phyloP scores from a whole-genome alignment of 78 protist genomes.

The slime mould (Dictyostelium discoideum) region DNA sequence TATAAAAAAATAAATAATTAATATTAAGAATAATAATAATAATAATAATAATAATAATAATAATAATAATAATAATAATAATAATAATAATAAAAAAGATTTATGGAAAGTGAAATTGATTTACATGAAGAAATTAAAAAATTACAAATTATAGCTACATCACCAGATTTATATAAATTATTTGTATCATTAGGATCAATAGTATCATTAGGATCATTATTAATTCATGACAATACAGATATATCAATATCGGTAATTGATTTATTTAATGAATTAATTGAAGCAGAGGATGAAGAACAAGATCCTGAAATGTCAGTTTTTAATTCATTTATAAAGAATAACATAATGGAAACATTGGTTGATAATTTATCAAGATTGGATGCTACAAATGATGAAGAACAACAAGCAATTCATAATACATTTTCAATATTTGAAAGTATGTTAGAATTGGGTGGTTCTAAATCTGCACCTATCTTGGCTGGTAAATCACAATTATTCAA shows the following conservation, averaged over 20 bases:
- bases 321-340: conserved; percentile 23
- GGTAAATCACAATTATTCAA: conserved; percentile 20
- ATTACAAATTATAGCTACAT: conserved; percentile 73
- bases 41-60: too few relatives aligned
- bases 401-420: conserved; percentile 44
- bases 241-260: conserved; percentile 38
- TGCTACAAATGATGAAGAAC: conserved; percentile 44
- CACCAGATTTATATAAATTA: conserved; percentile 71
- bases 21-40: background rate
- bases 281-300: conserved; percentile 18
- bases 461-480: background rate
- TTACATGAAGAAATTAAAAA: conserved; percentile 78
- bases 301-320: background rate
- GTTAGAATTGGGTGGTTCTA: conserved; percentile 39
- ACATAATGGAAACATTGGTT: conserved; percentile 32
- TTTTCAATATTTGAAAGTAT: conserved; percentile 63
- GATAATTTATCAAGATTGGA: conserved; percentile 20
- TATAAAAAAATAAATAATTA: too few relatives aligned
- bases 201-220: conserved; percentile 70
- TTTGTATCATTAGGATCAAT: conserved; percentile 63
- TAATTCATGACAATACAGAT: conserved; percentile 72
- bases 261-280: conserved; percentile 59
- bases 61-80: too few relatives aligned
- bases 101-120: conserved; percentile 82
- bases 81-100: conserved; percentile 10